A percentile compares a stretch with the other conserved stretches of the same genome.
Conservation (phyloP, 805 yeast species). For the Candida andamanensis region DNA sequence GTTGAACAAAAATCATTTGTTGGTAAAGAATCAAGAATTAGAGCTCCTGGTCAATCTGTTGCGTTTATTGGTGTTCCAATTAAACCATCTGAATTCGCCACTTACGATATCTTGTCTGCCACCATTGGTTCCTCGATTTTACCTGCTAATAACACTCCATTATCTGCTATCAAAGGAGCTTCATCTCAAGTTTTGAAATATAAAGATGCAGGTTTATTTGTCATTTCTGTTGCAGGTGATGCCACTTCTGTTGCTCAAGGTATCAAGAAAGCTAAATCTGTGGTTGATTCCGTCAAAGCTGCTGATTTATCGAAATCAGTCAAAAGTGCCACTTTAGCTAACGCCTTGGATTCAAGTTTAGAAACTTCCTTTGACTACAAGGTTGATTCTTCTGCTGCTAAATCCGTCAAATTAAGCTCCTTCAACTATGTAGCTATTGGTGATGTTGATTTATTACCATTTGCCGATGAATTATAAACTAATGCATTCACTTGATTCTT, state of each 20-base stretch:
- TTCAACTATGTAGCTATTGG: constrained; percentile 89
- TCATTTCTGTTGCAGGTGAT: constrained; percentile 57
- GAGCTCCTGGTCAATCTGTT: constrained; percentile 59
- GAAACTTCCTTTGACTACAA: constrained; percentile 26
- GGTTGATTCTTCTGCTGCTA: constrained; percentile 30
- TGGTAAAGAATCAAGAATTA: constrained; percentile 67
- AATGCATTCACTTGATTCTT: too few relatives aligned
- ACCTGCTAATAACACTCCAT: constrained; percentile 50
- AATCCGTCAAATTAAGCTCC: constrained; percentile 45
- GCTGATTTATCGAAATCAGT: constrained; percentile 55
- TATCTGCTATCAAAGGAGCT: constrained; percentile 44
- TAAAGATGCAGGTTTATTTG: constrained; percentile 77
- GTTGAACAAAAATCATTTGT: constrained; percentile 40
- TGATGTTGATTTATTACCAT: constrained; percentile 80
- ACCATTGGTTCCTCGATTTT: constrained; percentile 56
- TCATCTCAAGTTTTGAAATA: constrained; percentile 56
- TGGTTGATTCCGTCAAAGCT: constrained; percentile 25
- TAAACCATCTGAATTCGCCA: constrained; percentile 54
- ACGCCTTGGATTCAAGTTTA: constrained; percentile 37
- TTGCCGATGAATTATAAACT: constrained; percentile 74
- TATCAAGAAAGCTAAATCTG: constrained; percentile 54
- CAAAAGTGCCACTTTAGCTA: constrained; percentile 37
- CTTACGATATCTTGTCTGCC: constrained; percentile 66
- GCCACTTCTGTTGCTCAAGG: constrained; percentile 52
- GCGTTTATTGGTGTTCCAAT: constrained; percentile 83